Conservation (phyloP, 1,284 basidiomycete species). For the Trametes pubescens region DNA sequence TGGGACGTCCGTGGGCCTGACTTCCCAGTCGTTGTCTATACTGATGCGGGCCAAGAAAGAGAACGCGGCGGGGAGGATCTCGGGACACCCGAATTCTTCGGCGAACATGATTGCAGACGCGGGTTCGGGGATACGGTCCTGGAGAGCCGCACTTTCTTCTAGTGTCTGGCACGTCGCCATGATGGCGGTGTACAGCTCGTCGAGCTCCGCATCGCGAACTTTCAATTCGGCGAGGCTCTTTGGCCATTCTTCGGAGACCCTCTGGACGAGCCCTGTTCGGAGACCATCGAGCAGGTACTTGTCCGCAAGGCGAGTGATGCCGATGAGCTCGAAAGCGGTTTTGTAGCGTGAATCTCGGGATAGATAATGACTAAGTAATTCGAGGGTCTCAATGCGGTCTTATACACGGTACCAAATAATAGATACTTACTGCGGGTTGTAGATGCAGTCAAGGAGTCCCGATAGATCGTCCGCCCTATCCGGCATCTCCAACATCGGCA, state of each 20-base stretch:
- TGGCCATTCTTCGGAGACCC: conserved; percentile 53
- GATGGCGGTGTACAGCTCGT: not conserved
- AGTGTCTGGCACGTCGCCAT: too few relatives aligned
- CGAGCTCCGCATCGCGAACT: not conserved
- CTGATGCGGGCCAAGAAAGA: conserved; percentile 56
- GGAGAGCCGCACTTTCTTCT: not conserved
- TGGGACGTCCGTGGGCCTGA: not conserved
- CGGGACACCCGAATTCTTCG: conserved; percentile 58
- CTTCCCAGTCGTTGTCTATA: conserved; percentile 15
- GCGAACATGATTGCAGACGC: conserved; percentile 70
- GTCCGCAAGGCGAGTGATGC: conserved; percentile 60
- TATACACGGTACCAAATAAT: not conserved
- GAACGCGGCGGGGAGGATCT: conserved; percentile 66
- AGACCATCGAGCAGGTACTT: conserved; percentile 71
- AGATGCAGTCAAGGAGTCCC: not conserved
- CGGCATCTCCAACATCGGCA: not conserved
- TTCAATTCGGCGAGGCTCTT: not conserved
- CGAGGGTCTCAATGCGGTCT: not conserved
- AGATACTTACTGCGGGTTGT: not conserved
- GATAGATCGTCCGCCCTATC: not conserved
- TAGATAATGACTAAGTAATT: not conserved
- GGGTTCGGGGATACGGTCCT: conserved; percentile 32
- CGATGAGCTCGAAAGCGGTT: conserved; percentile 44
- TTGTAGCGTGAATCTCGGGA: not conserved
- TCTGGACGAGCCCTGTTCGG: conserved; percentile 58